A percentile compares a stretch with the other conserved stretches of the same genome.
Evolutionary conservation across 2,329 filamentous ascomycete species (phyloP).

Genomic region (Diaporthe destruens): DNA sequence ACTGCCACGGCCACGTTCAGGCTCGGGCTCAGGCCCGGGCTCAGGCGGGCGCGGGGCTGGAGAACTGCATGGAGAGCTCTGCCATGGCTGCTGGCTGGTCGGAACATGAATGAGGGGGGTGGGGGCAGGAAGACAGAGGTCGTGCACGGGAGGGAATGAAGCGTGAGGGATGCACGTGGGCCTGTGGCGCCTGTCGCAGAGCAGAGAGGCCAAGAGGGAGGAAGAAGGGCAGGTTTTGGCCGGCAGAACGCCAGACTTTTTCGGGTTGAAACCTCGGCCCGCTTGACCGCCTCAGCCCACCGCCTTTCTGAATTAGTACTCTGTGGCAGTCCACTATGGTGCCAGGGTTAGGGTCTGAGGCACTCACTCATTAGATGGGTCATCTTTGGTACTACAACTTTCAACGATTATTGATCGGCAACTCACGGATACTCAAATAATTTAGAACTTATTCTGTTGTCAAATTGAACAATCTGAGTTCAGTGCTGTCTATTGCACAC

Average conservation of each 20-base stretch:
- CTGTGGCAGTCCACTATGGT: too few relatives aligned
- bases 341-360: too few relatives aligned
- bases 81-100: conserved; percentile 34
- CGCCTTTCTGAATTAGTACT: not conserved
- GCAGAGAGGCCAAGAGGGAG: not conserved
- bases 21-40: conserved; percentile 24
- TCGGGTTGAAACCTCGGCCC: not conserved
- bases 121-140: not conserved
- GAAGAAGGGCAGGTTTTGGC: not conserved
- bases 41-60: conserved; percentile 32
- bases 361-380: too few relatives aligned
- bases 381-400: too few relatives aligned
- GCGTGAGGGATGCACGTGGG: not conserved
- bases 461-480: too few relatives aligned
- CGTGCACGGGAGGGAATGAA: not conserved
- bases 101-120: conserved; percentile 37
- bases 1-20: not conserved
- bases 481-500: too few relatives aligned
- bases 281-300: not conserved
- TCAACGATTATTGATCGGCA: too few relatives aligned
- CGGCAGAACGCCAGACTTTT: conserved; percentile 20
- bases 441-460: too few relatives aligned
- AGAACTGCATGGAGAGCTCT: conserved; percentile 30
- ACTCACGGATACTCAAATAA: too few relatives aligned
- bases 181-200: not conserved